Base-by-base conservation (phyloP, 768 basidiomycete species). In the Mrakia blollopis region DNA sequence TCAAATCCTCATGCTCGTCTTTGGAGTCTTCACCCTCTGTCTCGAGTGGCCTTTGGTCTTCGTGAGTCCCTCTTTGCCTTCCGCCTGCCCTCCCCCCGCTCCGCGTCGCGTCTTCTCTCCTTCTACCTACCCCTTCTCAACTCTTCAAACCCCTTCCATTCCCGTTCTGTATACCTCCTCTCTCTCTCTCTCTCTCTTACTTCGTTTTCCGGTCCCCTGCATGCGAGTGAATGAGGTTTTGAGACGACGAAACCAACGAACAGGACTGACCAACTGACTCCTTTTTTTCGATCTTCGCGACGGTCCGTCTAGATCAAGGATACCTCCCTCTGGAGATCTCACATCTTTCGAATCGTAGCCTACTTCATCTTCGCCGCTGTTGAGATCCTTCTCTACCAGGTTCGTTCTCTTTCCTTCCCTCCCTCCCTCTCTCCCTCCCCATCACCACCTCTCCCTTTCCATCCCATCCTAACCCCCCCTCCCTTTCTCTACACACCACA, bases 311-410 rank as follows among this genome's bases (percentile, higher is more conserved):
- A 68, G 74, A 75, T 82, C 14, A 61, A 69, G 30, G 78, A 85
- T 14, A 85, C 87, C 4, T 82, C 87, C 2, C 82, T 92, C 18
- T 87, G 91, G 83, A 88, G 92, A 39, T 93, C 89, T 80, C 84
- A 91, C 73, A 83, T 87, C 18, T 79, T 91, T 44, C 85, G 89
- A 80, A 86, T 91, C 23, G 86, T 91, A 16, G 75, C 91, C 63
- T 86, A 93, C 77, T 79, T 90, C 65, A 84, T 90, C 79, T 90
- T 91, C 80, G 85, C 87, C 0, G 88, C 89, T 81, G 80, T 91
- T 25, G 85, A 87, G 35, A 85, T 90, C 60, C 83, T 94, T 54
- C 91, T 87, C 82, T 93, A 94, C 85, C 92, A 93, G 85, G 92
- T 90, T 70, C 73, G 75, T 87, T 80, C n/a, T 7, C 13, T 1